Evolutionary conservation across 352 stramenopile species (phyloP).

Genomic region (Globisporangium viniferum): DNA sequence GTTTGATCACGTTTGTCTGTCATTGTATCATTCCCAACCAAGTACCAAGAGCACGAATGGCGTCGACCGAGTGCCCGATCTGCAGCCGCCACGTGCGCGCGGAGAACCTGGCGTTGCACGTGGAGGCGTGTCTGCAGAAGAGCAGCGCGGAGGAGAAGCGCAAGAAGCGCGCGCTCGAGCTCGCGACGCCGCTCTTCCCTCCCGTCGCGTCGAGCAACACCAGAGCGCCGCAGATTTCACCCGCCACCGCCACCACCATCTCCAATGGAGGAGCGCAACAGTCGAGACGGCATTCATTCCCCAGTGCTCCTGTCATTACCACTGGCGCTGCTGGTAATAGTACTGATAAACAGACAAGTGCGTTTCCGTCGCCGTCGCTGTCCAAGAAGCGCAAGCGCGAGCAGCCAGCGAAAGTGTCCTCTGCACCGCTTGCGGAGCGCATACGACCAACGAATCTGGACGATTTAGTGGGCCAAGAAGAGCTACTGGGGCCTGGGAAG

Average conservation of each 20-base stretch:
- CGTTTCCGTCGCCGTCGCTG: constrained; percentile 8
- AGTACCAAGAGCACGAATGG: constrained; percentile 17
- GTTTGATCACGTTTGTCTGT: too few relatives aligned
- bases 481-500: constrained; percentile 62
- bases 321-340: not conserved
- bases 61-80: constrained; percentile 57
- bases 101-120: constrained; percentile 73
- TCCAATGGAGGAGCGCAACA: not conserved
- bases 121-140: constrained; percentile 55
- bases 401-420: constrained; percentile 19
- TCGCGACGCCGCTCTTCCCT: constrained; percentile 17
- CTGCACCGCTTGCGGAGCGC: constrained; percentile 64
- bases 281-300: constrained; percentile 13
- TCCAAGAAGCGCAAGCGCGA: constrained; percentile 57
- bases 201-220: not conserved
- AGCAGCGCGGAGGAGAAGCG: constrained; percentile 24
- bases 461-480: constrained; percentile 66
- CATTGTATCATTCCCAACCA: not conserved
- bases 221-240: not conserved
- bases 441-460: constrained; percentile 64
- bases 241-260: not conserved
- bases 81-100: constrained; percentile 71
- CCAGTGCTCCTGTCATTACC: not conserved
- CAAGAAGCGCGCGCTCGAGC: constrained; percentile 12
- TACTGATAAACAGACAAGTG: not conserved